These are phyloP conservation scores for Staphylotrichum longicolle DNA, from an alignment of 495 filamentous ascomycete genomes.

Conservation along the genomic window DNA sequence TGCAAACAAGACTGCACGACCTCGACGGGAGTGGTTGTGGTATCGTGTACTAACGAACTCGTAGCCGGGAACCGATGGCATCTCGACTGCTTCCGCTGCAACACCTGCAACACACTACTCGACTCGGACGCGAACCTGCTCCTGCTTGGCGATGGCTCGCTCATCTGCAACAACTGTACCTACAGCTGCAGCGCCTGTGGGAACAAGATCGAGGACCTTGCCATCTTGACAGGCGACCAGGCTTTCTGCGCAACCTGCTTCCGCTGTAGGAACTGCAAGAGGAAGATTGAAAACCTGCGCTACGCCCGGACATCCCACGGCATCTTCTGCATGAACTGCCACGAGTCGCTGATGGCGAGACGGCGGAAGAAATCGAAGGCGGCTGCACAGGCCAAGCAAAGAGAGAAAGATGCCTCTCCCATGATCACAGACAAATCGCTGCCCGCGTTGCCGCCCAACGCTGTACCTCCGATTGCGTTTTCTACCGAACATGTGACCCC, in stretches of 20 bases:
- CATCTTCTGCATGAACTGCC: constrained; percentile 99
- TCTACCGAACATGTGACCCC: constrained; percentile 66
- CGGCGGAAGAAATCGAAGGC: constrained; percentile 83
- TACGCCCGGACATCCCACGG: constrained; percentile 98
- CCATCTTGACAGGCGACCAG: constrained; percentile 96
- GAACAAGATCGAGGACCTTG: constrained; percentile 97
- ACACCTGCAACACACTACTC: constrained; percentile 89
- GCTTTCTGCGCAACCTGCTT: constrained; percentile 99
- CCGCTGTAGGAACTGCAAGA: constrained; percentile 95
- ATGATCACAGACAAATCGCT: constrained; percentile 89
- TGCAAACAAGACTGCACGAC: neutral
- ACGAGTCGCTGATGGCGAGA: constrained; percentile 96
- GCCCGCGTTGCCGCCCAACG: constrained; percentile 82
- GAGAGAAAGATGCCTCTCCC: constrained; percentile 57
- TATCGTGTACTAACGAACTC: constrained; percentile 7
- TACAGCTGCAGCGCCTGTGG: constrained; percentile 97
- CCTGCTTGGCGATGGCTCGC: constrained; percentile 92
- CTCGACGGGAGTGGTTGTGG: neutral
- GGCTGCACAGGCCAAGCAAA: constrained; percentile 57
- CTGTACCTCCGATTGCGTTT: constrained; percentile 58
- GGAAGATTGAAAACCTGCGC: constrained; percentile 96
- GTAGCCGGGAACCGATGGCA: constrained; percentile 97
- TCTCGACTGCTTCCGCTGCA: constrained; percentile 98
- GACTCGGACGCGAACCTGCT: constrained; percentile 98
- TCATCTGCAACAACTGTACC: constrained; percentile 99